phyloP scores from a whole-genome alignment of 345 rosid genomes.

The Hevea brasiliensis region DNA sequence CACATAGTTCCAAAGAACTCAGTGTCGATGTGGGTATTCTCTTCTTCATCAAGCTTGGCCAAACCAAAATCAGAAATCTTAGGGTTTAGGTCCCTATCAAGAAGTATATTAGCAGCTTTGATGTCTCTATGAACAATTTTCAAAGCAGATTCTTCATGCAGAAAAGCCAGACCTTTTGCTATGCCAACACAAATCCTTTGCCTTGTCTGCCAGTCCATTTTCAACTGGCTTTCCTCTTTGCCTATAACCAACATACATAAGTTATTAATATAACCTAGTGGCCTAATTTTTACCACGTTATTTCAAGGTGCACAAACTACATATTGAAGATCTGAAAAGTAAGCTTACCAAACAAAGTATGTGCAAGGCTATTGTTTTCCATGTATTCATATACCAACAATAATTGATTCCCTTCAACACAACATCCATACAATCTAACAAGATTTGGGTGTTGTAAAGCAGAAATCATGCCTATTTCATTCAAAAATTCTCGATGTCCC shows the following conservation, averaged over 20 bases:
- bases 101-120: constrained; percentile 65
- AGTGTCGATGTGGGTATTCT: constrained; percentile 69
- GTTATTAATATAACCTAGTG: too few species aligned
- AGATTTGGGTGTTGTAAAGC: constrained; percentile 73
- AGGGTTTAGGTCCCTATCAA: constrained; percentile 50
- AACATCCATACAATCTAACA: constrained; percentile 66
- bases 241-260: not conserved
- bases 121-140: constrained; percentile 77
- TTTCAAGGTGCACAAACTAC: too few species aligned
- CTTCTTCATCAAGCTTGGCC: constrained; percentile 66
- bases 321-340: not conserved
- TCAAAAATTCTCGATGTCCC: constrained; percentile 70
- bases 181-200: constrained; percentile 63
- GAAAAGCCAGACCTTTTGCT: constrained; percentile 66
- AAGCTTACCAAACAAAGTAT: constrained; percentile 53
- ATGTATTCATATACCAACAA: constrained; percentile 62
- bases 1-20: constrained; percentile 65
- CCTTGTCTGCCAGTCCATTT: constrained; percentile 64
- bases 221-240: constrained; percentile 32
- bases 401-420: constrained; percentile 59
- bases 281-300: too few species aligned
- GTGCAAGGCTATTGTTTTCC: constrained; percentile 68
- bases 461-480: constrained; percentile 67
- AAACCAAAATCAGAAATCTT: constrained; percentile 74
- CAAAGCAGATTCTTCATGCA: constrained; percentile 67